Evolutionary conservation across 75 land plant genomes (phyloP).

Genomic region (Sequoiadendron giganteum): DNA sequence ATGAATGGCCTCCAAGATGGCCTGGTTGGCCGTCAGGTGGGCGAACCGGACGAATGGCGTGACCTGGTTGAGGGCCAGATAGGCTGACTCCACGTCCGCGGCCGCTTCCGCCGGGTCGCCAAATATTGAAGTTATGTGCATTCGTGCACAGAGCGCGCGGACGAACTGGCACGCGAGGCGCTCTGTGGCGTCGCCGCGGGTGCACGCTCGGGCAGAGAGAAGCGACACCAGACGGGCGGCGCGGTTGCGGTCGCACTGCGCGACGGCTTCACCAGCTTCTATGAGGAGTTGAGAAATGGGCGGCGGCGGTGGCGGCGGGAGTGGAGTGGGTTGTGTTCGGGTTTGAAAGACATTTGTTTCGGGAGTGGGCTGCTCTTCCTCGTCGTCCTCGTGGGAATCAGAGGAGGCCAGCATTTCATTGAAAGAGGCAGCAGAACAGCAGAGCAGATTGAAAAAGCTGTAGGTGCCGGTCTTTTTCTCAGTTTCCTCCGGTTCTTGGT

Average conservation of each 20-base stretch:
- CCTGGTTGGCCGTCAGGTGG: conserved; percentile 95
- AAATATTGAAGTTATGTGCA: not conserved
- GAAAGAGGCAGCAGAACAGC: not conserved
- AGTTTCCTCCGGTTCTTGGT: not conserved
- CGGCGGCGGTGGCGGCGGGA: conserved; percentile 16
- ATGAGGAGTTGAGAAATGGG: conserved; percentile 40
- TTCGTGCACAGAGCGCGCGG: conserved; percentile 32
- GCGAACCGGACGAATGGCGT: conserved; percentile 79
- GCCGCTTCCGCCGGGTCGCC: conserved; percentile 13
- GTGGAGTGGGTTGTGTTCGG: not conserved
- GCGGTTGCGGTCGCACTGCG: conserved; percentile 40
- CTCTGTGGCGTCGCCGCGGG: conserved; percentile 72
- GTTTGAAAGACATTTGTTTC: not conserved
- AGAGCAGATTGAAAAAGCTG: not conserved
- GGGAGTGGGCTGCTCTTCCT: not conserved
- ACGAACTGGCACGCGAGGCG: conserved; percentile 62
- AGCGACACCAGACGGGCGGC: conserved; percentile 48
- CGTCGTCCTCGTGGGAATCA: conserved; percentile 8
- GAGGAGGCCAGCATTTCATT: conserved; percentile 11
- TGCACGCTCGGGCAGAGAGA: conserved; percentile 40
- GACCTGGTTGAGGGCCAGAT: conserved; percentile 66
- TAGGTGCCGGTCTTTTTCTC: not conserved
- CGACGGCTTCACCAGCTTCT: conserved; percentile 63
- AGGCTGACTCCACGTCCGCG: conserved; percentile 16
- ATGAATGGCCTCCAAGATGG: conserved; percentile 71